These are phyloP conservation scores for Cenchrus americanus DNA, from an alignment of 176 grass and related monocot genomes.

Conservation along the genomic window DNA sequence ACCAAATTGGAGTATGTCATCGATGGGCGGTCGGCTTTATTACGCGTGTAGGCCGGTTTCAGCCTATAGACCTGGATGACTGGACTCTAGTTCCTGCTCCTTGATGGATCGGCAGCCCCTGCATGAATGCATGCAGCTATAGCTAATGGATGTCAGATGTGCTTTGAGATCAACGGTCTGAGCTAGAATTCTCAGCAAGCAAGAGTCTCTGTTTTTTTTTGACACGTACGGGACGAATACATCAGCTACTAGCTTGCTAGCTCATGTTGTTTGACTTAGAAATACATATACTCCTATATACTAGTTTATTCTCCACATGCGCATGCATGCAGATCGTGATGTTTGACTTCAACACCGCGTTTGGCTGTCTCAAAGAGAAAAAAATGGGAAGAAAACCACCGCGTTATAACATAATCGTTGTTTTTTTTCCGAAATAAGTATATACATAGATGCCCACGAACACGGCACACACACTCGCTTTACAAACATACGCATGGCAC, in stretches of 20 bases:
- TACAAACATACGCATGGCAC: too few relatives aligned
- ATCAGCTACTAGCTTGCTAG: not conserved
- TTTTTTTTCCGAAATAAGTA: too few relatives aligned
- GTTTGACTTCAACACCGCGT: constrained; percentile 25
- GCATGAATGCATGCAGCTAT: not conserved
- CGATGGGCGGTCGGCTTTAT: constrained; percentile 36
- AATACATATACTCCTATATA: not conserved
- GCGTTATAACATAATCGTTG: too few relatives aligned
- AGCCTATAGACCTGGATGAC: constrained; percentile 26
- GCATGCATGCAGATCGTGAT: not conserved
- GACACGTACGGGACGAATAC: not conserved
- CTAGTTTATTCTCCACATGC: not conserved
- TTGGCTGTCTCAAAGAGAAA: not conserved
- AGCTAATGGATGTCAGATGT: constrained; percentile 25
- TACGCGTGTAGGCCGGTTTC: constrained; percentile 1
- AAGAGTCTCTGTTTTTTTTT: not conserved
- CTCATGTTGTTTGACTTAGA: constrained; percentile 35
- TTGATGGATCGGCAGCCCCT: not conserved
- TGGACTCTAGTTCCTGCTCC: not conserved
- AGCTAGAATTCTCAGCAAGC: not conserved
- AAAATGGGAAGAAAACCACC: too few relatives aligned
- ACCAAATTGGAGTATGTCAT: constrained; percentile 40
- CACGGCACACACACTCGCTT: too few relatives aligned
- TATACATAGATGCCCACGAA: too few relatives aligned
- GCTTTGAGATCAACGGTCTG: constrained; percentile 21